These are phyloP conservation scores for Talaromyces amestolkiae DNA, from an alignment of 2,329 filamentous ascomycete genomes.

Conservation along the genomic window DNA sequence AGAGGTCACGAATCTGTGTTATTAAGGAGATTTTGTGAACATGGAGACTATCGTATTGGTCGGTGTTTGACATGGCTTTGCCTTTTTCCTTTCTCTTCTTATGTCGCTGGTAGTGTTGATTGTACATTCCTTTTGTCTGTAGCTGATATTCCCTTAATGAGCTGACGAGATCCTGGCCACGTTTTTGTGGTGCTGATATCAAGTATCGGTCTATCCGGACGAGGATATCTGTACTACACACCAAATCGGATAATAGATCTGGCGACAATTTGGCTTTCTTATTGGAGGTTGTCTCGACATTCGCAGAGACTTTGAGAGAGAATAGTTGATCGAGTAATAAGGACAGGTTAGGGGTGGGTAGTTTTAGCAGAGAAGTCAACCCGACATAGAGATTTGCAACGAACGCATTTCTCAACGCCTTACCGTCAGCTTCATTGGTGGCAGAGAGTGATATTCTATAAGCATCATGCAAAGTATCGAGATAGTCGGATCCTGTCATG, in stretches of 20 bases:
- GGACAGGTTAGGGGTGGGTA: conserved; percentile 66
- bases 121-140: conserved; percentile 39
- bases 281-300: conserved; percentile 48
- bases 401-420: conserved; percentile 62
- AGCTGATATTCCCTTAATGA: conserved; percentile 41
- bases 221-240: conserved; percentile 75
- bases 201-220: conserved; percentile 40
- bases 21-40: conserved; percentile 81
- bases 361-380: conserved; percentile 67
- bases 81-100: conserved; percentile 40
- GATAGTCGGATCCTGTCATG: conserved; percentile 80
- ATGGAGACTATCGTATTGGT: conserved; percentile 56
- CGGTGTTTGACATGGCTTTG: conserved; percentile 38
- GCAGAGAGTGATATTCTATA: conserved; percentile 27
- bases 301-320: conserved; percentile 69
- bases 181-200: conserved; percentile 36
- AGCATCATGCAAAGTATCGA: conserved; percentile 65
- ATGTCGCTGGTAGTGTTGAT: conserved; percentile 42
- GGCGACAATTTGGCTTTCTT: conserved; percentile 35
- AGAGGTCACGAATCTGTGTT: conserved; percentile 88
- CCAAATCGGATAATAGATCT: conserved; percentile 75
- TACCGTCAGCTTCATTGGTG: conserved; percentile 55
- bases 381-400: conserved; percentile 74
- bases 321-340: conserved; percentile 81
- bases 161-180: conserved; percentile 41